phyloP scores from a whole-genome alignment of 116 monocot genomes.

The Iris pallida region DNA sequence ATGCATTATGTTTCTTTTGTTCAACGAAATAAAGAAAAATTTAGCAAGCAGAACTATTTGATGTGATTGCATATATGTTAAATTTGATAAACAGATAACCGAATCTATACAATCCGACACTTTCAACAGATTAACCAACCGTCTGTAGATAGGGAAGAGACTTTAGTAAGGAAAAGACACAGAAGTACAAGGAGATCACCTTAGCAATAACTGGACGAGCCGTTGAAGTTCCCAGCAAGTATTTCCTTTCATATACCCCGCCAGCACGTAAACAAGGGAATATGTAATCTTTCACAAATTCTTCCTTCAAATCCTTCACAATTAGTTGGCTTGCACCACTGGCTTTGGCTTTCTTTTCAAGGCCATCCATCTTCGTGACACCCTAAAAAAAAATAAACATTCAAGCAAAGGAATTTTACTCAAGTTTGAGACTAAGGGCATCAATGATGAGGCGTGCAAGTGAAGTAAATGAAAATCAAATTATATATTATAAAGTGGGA shows the following conservation, averaged over 20 bases:
- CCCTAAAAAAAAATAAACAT: conserved; percentile 33
- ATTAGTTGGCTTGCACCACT: conserved; percentile 95
- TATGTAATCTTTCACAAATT: conserved; percentile 91
- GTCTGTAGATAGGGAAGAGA: too few species aligned
- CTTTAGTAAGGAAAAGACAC: background rate
- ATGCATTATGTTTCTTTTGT: too few species aligned
- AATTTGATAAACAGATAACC: too few species aligned
- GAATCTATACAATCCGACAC: background rate
- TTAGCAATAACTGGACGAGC: conserved; percentile 98
- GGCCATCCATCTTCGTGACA: conserved; percentile 78
- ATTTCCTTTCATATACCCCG: conserved; percentile 95
- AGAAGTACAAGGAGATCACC: conserved; percentile 27
- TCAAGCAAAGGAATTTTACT: background rate
- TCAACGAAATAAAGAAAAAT: too few species aligned
- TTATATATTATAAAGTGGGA: too few species aligned
- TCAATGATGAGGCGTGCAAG: too few species aligned
- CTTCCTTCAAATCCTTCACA: conserved; percentile 91
- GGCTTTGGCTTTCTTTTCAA: conserved; percentile 85
- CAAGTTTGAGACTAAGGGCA: too few species aligned
- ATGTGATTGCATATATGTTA: too few species aligned
- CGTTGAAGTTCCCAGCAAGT: conserved; percentile 96
- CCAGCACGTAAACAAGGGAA: conserved; percentile 93
- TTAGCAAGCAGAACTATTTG: too few species aligned
- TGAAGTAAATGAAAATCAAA: too few species aligned
- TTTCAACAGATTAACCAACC: background rate